phyloP scores from a whole-genome alignment of 2,329 filamentous ascomycete genomes.

The Neopestalotiopsis rosae region DNA sequence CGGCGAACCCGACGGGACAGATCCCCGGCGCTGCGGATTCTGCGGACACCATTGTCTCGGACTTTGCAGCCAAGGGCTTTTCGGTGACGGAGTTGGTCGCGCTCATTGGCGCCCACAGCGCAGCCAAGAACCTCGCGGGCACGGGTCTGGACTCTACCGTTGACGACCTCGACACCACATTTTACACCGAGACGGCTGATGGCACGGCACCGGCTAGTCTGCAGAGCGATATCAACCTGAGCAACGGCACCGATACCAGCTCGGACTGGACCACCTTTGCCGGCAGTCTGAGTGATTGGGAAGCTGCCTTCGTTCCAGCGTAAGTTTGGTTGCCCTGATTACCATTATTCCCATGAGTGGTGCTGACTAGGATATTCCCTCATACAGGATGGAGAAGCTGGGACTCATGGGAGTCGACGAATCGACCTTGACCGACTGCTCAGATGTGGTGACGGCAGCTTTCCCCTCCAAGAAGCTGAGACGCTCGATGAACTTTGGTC shows the following conservation, averaged over 20 bases:
- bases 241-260: conserved; percentile 29
- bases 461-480: conserved; percentile 21
- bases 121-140: conserved; percentile 29
- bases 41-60: conserved; percentile 24
- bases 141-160: conserved; percentile 30
- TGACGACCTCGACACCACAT: conserved; percentile 28
- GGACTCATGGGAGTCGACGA: conserved; percentile 30
- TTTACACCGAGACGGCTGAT: conserved; percentile 33
- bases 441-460: conserved; percentile 29
- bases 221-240: conserved; percentile 31
- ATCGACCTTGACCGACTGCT: conserved; percentile 31
- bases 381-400: conserved; percentile 34
- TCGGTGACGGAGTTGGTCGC: conserved; percentile 31
- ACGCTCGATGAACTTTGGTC: neutral
- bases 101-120: conserved; percentile 33
- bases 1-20: conserved; percentile 25
- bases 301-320: conserved; percentile 31
- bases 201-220: conserved; percentile 29
- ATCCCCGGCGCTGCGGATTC: conserved; percentile 24
- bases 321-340: conserved; percentile 24
- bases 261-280: conserved; percentile 30
- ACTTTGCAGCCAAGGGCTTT: conserved; percentile 32
- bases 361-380: neutral
- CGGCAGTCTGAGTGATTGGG: conserved; percentile 28
- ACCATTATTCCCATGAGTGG: too few relatives aligned